phyloP scores from a whole-genome alignment of 257 asterid species.

The Verbascum thapsus region DNA sequence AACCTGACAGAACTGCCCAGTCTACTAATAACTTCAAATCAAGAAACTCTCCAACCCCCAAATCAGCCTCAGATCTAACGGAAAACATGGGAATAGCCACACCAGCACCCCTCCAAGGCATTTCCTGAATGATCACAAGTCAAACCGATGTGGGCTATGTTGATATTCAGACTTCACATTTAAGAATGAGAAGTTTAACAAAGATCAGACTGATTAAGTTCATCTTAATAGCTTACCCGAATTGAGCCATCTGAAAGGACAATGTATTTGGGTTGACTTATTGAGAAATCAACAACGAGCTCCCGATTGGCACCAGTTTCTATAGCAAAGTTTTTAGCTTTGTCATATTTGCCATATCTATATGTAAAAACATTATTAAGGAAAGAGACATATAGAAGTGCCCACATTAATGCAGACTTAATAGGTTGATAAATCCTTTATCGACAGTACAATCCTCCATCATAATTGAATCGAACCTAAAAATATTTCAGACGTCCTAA shows the following conservation, averaged over 20 bases:
- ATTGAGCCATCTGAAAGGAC: conserved; percentile 86
- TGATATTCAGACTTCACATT: conserved; percentile 15
- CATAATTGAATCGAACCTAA: background rate
- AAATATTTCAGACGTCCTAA: no score
- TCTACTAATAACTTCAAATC: conserved; percentile 91
- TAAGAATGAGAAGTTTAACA: background rate
- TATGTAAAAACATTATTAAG: conserved; percentile 73
- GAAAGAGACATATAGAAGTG: conserved; percentile 30
- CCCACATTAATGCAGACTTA: background rate
- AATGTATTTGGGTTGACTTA: conserved; percentile 61
- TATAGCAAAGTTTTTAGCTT: conserved; percentile 48
- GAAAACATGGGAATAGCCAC: conserved; percentile 97
- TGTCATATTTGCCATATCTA: conserved; percentile 72
- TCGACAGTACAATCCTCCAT: background rate
- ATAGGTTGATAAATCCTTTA: background rate
- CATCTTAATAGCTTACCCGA: conserved; percentile 63
- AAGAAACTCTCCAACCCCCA: conserved; percentile 98
- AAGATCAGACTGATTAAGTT: conserved; percentile 3
- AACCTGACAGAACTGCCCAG: conserved; percentile 90
- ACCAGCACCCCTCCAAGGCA: conserved; percentile 98
- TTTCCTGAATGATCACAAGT: conserved; percentile 56
- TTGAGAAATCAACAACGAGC: conserved; percentile 58
- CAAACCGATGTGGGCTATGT: background rate
- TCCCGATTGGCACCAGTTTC: conserved; percentile 83
- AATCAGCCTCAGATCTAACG: conserved; percentile 77